Base-by-base conservation (phyloP, 257 asterid genomes). In the Voacanga thouarsii region DNA sequence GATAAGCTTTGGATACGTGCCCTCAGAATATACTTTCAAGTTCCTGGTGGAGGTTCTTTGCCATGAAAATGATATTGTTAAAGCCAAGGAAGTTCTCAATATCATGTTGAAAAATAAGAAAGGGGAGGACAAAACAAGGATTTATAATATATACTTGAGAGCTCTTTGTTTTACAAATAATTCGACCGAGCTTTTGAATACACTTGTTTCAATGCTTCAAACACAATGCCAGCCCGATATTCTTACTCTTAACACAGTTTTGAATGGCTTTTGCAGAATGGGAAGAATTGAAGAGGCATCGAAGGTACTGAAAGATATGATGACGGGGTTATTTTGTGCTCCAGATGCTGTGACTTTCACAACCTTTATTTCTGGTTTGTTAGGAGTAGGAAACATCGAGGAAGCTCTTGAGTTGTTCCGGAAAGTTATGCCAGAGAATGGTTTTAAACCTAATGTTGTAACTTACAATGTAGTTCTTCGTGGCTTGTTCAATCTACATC, bases 111-210 rank as follows among this genome's bases (percentile, higher is more conserved):
- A 47, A 33, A 55, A 81, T 23, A 87, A 81, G 83, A 81, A 87
- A 75, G 82, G 80, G 76, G 80, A 77, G 70, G 88, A 85, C 21
- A 84, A 64, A 76, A 89, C 97, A 76, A 89, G 97, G 80, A 88
- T 91, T 73, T 93, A 90, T 83, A 93, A 91, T 78, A 93, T 95
- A 69, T 93, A 90, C 81, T 76, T 95, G 86, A 92, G 97, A 83
- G 96, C 96, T 64, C 89, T 91, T 75, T 90, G 97, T 85, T 78
- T 79, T 78, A 75, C 84, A 78, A 80, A 84, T 49, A 90, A 82
- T 77, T 94, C 97, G 26, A 89, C 97, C 1, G 97, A 93, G 89
- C 97, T 95, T 82, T 86, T 93, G 64, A 93, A 95, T 60, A 86
- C 85, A 64, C 96, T 95, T 66, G 91, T 93, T 45, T 50, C 72